Base-by-base conservation (phyloP, 1,139 yeast genomes). In the Pichia sp. region DNA sequence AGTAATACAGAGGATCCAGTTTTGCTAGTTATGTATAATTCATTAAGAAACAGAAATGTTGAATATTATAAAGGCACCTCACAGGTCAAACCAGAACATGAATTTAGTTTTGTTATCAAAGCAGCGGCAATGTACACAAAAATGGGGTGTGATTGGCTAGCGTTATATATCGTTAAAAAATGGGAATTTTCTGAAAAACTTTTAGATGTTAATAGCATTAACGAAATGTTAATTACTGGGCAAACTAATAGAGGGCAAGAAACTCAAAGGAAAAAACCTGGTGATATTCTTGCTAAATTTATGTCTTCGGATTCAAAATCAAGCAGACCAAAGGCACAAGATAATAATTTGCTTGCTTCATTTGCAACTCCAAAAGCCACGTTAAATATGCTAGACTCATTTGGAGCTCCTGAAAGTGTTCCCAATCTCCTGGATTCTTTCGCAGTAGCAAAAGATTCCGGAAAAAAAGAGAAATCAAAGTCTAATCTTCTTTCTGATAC, bases 101-200 rank as follows among this genome's bases (percentile, higher is more conserved):
- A 90, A 59, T 78, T 76, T 49, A 71, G 74, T 11, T 80, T 83
- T 59, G 75, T 89, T 10, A 62, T 78, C 28, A 78, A 80, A 55
- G 83, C 83, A 7, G 75, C 86, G 10, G 69, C 75, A 42, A 84
- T 87, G 50, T 86, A 88, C 59, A 72, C 79, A 11, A 72, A 95
- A 51, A 88, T 90, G 96, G 97, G 97, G 0, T 90, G 97, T 68
- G 96, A 90, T 58, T 77, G 81, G 54, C 65, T 90, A 43, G 82
- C 90, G 0, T 62, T 86, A 26, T 74, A 81, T 43, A 64, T 89
- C 45, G 69, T 86, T 3, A 70, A 71, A 45, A 78, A 77, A 51
- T 90, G 97, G 97, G 68, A 68, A 34, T 90, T 89, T 60, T 65
- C 72, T 5, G 34, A 43, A 9, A 36, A 18, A 5, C 29, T 31